These are phyloP conservation scores for Orbilia oligospora DNA, from an alignment of 2,329 filamentous ascomycete genomes.

Conservation along the genomic window DNA sequence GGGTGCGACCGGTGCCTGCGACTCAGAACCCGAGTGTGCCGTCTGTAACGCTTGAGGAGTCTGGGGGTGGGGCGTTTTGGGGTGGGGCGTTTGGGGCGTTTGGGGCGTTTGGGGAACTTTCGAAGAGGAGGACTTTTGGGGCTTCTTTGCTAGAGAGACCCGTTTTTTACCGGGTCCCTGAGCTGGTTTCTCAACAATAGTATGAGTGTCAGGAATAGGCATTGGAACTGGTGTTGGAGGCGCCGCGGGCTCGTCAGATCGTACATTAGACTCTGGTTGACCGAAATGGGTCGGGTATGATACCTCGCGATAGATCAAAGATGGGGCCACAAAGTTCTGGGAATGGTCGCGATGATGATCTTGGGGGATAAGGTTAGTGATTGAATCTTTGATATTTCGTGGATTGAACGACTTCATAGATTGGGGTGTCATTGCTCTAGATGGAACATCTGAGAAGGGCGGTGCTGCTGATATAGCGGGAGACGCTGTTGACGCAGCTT, in stretches of 20 bases:
- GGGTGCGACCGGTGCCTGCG: conserved; percentile 22
- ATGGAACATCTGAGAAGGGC: not conserved
- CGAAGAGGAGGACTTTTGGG: not conserved
- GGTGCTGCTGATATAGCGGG: conserved; percentile 49
- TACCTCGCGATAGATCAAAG: conserved; percentile 50
- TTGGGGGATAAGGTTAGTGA: conserved; percentile 25
- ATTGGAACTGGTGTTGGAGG: not conserved
- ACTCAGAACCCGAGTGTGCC: not conserved
- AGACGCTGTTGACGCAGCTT: conserved; percentile 4
- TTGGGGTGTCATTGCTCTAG: conserved; percentile 30
- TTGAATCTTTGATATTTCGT: conserved; percentile 53
- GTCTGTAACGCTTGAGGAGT: not conserved
- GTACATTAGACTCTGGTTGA: conserved; percentile 44
- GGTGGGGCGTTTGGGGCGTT: not conserved
- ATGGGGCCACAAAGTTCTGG: conserved; percentile 44
- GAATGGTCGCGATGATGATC: conserved; percentile 25
- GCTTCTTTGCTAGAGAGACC: conserved; percentile 31
- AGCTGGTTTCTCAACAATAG: conserved; percentile 13
- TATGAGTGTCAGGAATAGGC: not conserved
- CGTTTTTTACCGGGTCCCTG: conserved; percentile 22
- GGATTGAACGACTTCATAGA: conserved; percentile 57
- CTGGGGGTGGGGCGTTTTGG: not conserved
- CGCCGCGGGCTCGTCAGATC: conserved; percentile 10
- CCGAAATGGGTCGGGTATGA: conserved; percentile 21
- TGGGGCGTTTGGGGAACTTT: not conserved